phyloP scores from a whole-genome alignment of 139 green algal species.

The Mesotaenium endlicherianum region DNA sequence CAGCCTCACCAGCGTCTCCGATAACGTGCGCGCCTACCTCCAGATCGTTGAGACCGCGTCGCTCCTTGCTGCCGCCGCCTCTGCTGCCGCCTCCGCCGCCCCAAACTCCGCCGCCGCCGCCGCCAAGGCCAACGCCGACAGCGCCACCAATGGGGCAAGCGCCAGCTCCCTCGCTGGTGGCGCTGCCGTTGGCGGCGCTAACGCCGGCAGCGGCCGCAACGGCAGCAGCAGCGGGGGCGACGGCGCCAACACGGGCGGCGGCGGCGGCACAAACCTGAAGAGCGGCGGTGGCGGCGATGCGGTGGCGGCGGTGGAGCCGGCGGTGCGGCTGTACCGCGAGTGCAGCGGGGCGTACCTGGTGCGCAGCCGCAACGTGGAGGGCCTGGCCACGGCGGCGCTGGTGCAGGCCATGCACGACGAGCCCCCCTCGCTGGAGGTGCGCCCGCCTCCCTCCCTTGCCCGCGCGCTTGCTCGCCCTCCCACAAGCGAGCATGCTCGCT shows the following conservation, averaged over 20 bases:
- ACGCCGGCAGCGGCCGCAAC: background rate
- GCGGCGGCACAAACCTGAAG: background rate
- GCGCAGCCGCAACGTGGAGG: slow-evolving; percentile 12
- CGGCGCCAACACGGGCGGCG: background rate
- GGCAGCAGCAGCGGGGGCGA: background rate
- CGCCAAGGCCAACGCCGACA: no score
- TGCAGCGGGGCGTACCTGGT: background rate
- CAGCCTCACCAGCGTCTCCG: background rate
- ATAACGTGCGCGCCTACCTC: slow-evolving; percentile 17
- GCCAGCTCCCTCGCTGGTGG: background rate
- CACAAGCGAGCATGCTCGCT: no score
- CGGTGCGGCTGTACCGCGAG: background rate
- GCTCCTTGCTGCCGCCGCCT: background rate
- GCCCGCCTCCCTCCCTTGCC: background rate
- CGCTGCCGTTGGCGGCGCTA: background rate
- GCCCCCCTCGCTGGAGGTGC: background rate
- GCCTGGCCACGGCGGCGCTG: slow-evolving; percentile 14
- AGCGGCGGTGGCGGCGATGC: background rate
- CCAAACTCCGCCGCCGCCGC: no score
- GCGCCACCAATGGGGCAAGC: no score
- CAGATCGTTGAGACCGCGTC: background rate
- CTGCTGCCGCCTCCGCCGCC: background rate
- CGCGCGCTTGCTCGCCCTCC: background rate
- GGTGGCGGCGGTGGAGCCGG: background rate
- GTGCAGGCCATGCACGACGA: slow-evolving; percentile 40